Percentiles rank a stretch among this genome's conserved stretches.
Evolutionary conservation across 2,329 filamentous ascomycete genomes (phyloP).

Genomic region (Trichoderma sp.): DNA sequence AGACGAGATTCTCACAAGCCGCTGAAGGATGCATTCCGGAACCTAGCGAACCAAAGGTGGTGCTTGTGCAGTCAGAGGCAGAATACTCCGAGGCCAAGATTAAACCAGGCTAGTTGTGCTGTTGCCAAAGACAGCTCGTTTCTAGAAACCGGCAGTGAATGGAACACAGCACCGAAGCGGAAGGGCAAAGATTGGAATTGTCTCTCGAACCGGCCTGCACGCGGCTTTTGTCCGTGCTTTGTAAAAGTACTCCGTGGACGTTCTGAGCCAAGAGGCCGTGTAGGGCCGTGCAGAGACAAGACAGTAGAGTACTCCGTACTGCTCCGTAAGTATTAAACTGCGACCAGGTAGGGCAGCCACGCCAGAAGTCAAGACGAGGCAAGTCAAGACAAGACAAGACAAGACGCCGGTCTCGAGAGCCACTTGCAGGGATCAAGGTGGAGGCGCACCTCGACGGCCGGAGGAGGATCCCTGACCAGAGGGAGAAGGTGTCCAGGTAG

Average conservation of each 20-base stretch:
- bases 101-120: slow-evolving; percentile 16
- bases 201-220: background rate
- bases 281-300: background rate
- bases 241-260: background rate
- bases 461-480: slow-evolving; percentile 17
- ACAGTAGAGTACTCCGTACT: background rate
- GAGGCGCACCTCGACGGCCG: slow-evolving; percentile 14
- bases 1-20: slow-evolving; percentile 14
- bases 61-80: slow-evolving; percentile 27
- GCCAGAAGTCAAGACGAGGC: slow-evolving; percentile 5
- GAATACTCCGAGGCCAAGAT: slow-evolving; percentile 31
- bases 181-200: background rate
- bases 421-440: slow-evolving; percentile 8
- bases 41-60: slow-evolving; percentile 17
- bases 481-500: slow-evolving; percentile 4
- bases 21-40: slow-evolving; percentile 19
- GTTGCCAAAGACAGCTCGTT: slow-evolving; percentile 29
- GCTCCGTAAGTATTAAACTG: background rate
- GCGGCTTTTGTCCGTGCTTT: background rate
- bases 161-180: background rate
- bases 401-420: slow-evolving; percentile 14
- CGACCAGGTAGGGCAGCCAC: slow-evolving; percentile 11
- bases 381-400: slow-evolving; percentile 12
- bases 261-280: slow-evolving; percentile 1
- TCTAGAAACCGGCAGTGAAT: slow-evolving; percentile 32